Evolutionary conservation across 768 basidiomycete species (phyloP).

Genomic region (Boletus edulis): DNA sequence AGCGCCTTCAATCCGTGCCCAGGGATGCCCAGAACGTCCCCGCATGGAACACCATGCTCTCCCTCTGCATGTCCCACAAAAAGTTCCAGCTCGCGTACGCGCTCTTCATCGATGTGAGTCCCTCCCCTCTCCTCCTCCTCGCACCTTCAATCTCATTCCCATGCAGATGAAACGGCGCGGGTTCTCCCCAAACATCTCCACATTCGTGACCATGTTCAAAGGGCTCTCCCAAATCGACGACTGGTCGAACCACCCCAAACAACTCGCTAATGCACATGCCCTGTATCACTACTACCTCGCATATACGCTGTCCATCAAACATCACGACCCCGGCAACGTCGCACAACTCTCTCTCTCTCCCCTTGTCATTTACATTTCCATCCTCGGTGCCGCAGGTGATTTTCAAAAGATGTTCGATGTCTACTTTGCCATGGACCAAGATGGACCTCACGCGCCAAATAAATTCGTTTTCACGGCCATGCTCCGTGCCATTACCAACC

Average conservation of each 20-base stretch:
- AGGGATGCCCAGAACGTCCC: constrained; percentile 70
- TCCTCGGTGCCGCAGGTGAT: constrained; percentile 58
- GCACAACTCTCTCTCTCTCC: constrained; percentile 49
- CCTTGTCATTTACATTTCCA: constrained; percentile 59
- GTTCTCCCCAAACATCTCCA: constrained; percentile 63
- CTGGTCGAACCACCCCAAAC: constrained; percentile 58
- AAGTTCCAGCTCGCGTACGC: constrained; percentile 59
- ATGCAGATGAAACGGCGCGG: constrained; percentile 82
- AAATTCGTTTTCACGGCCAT: constrained; percentile 63
- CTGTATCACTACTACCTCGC: constrained; percentile 58
- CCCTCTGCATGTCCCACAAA: constrained; percentile 54
- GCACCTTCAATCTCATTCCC: constrained; percentile 2
- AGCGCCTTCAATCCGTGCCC: constrained; percentile 66
- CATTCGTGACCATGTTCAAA: constrained; percentile 67
- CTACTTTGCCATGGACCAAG: constrained; percentile 63
- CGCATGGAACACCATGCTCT: constrained; percentile 81
- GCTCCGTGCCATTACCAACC: constrained; percentile 46
- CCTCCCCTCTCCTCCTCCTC: constrained; percentile 18
- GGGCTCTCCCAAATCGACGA: constrained; percentile 61
- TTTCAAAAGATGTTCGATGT: constrained; percentile 75
- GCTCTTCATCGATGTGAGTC: constrained; percentile 67
- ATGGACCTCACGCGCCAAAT: constrained; percentile 61
- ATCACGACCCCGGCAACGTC: constrained; percentile 42
- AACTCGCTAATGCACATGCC: constrained; percentile 57
- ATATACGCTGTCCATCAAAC: constrained; percentile 48